Percentiles rank a stretch among this genome's conserved stretches.
These are phyloP conservation scores for Cryptomeria japonica DNA, from an alignment of 75 land plant species.

Conservation along the genomic window DNA sequence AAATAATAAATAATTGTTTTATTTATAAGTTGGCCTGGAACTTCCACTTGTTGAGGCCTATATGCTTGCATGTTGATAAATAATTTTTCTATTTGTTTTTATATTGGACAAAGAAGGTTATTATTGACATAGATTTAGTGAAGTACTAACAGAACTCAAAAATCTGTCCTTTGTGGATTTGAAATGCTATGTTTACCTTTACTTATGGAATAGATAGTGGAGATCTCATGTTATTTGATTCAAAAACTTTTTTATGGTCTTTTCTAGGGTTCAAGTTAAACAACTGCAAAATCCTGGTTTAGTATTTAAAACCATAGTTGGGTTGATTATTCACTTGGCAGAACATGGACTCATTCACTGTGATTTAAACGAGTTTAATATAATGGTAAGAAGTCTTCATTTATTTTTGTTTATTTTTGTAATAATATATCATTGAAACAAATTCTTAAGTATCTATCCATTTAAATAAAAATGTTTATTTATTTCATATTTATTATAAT, in stretches of 20 bases:
- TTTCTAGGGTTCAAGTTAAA: constrained; percentile 87
- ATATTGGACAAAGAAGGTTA: neutral
- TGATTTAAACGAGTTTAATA: constrained; percentile 98
- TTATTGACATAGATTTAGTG: neutral
- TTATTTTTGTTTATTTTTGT: neutral
- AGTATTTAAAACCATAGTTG: constrained; percentile 82
- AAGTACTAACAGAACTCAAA: no score
- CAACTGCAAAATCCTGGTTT: constrained; percentile 72
- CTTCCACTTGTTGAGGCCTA: neutral
- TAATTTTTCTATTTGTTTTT: no score
- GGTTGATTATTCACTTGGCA: constrained; percentile 82
- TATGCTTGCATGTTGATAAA: neutral
- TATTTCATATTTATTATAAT: neutral
- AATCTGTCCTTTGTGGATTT: no score
- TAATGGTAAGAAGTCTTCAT: constrained; percentile 62
- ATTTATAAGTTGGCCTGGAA: no score
- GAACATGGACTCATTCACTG: constrained; percentile 98
- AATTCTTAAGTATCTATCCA: no score
- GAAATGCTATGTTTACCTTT: neutral
- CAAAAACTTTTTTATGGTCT: neutral
- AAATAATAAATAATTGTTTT: neutral
- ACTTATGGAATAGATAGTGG: neutral
- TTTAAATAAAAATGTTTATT: neutral
- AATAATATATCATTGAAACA: no score
- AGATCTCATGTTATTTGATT: neutral